Conservation (phyloP, 2,329 filamentous ascomycete genomes). For the Venturia effusa region DNA sequence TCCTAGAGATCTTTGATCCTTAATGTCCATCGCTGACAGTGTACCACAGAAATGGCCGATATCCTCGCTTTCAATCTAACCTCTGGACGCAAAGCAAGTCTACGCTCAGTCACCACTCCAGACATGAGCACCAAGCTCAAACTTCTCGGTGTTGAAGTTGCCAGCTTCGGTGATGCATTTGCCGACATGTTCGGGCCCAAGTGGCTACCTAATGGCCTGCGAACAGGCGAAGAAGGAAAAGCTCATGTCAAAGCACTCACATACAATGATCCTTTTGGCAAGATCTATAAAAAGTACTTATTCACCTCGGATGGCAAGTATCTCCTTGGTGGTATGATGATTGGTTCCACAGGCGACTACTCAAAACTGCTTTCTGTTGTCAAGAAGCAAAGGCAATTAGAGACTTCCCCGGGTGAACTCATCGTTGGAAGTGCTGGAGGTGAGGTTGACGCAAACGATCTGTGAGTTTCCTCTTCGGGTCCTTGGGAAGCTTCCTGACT, state of each 20-base stretch:
- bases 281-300: constrained; percentile 88
- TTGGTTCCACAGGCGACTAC: constrained; percentile 83
- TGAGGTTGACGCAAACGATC: constrained; percentile 65
- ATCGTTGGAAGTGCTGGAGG: constrained; percentile 69
- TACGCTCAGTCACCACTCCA: constrained; percentile 63
- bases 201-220: constrained; percentile 49
- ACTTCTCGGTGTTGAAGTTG: constrained; percentile 79
- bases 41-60: constrained; percentile 43
- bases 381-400: constrained; percentile 68
- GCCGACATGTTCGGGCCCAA: constrained; percentile 75
- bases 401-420: constrained; percentile 67
- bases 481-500: constrained; percentile 13
- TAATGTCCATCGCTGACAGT: background rate
- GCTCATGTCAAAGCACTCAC: constrained; percentile 68
- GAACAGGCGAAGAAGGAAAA: constrained; percentile 34
- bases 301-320: constrained; percentile 86
- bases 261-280: constrained; percentile 79
- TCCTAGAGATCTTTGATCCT: background rate
- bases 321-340: constrained; percentile 89
- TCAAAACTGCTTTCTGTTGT: constrained; percentile 81
- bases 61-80: constrained; percentile 85
- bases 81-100: constrained; percentile 60
- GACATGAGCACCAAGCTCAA: constrained; percentile 89
- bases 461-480: constrained; percentile 32
- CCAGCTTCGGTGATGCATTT: constrained; percentile 88